Evolutionary conservation across 1,139 yeast genomes (phyloP), one percentile per base, ranked within the genome.

Genomic region (Suzukiozyma palmioleophila): DNA sequence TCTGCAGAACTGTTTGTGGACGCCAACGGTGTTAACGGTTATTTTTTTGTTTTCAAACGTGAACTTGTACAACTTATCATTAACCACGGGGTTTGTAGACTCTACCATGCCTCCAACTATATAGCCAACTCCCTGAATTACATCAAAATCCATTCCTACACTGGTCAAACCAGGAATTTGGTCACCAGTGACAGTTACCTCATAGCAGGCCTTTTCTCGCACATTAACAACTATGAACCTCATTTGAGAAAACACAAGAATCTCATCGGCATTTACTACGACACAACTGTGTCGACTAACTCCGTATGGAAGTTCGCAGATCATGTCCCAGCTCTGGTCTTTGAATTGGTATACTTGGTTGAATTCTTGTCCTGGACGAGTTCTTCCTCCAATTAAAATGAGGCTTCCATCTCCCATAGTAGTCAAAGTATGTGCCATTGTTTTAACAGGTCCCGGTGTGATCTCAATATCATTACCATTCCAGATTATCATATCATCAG

Each of bases 381-480:
- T 64, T 45, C 95, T 69, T 2, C 95, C 95, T 3, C 94, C 95
- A 24, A 77, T 62, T n/a, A 84, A 46, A 2, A 81, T 43, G 0
- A 63, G 45, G 2, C 44, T 46, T 0, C 54, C 51, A 5, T 54
- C 50, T 1, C 53, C 48, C 1, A 77, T 39, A 0, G 53, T 43
- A 0, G 77, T 69, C 21, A 79, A 48, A 0, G 79, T 63, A 49
- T 85, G 90, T 45, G 85, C 74, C 77, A 82, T 75, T 42, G 94
- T 66, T 7, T 79, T 67, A 0, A 47, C n/a, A 1, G 73, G 73
- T 8, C 35, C 41, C 1, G 28, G 37, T 8, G 18, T 25, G 1
- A 35, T 15, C 8, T 36, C 38, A 10, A 37, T 33, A 8, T 33
- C 16, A 3, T 41, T 29, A 1, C 42, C 40, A 3, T 53, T 48